Conservation (phyloP, 768 basidiomycete genomes). For the Boletus bicolor region DNA sequence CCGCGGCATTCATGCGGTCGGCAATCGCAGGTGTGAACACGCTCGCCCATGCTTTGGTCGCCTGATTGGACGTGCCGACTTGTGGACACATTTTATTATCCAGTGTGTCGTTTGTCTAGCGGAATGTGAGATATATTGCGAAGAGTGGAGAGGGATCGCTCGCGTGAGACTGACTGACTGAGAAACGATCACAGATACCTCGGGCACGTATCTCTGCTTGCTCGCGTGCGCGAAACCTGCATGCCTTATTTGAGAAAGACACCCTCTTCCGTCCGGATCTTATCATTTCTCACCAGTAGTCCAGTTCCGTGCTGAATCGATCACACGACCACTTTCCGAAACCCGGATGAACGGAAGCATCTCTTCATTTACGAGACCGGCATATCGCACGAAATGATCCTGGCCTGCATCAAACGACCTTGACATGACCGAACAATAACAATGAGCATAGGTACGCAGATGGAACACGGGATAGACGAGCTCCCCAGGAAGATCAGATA, state of each 20-base stretch:
- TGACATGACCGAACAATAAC: neutral
- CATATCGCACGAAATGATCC: slow-evolving; percentile 51
- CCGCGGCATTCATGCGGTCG: slow-evolving; percentile 51
- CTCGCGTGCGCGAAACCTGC: slow-evolving; percentile 49
- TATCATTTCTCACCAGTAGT: slow-evolving; percentile 40
- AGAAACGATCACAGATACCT: slow-evolving; percentile 51
- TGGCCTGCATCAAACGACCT: slow-evolving; percentile 51
- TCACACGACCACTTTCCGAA: slow-evolving; percentile 49
- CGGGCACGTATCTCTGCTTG: slow-evolving; percentile 39
- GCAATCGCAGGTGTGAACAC: slow-evolving; percentile 54
- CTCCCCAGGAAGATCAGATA: slow-evolving; percentile 28
- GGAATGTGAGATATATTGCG: neutral
- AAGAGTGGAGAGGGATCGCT: neutral
- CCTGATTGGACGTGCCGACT: slow-evolving; percentile 38
- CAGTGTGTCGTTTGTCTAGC: slow-evolving; percentile 58
- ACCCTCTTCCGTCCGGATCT: neutral
- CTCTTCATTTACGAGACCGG: slow-evolving; percentile 38
- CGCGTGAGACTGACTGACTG: slow-evolving; percentile 42
- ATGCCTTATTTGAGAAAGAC: neutral
- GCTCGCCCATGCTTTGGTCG: slow-evolving; percentile 48
- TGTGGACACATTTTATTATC: slow-evolving; percentile 63
- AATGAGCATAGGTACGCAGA: neutral
- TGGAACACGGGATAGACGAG: slow-evolving; percentile 43
- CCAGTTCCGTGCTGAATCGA: slow-evolving; percentile 69
- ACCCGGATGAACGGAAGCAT: slow-evolving; percentile 52